Base-by-base conservation (phyloP, 2,329 filamentous ascomycete species). In the Stenocarpella maydis region DNA sequence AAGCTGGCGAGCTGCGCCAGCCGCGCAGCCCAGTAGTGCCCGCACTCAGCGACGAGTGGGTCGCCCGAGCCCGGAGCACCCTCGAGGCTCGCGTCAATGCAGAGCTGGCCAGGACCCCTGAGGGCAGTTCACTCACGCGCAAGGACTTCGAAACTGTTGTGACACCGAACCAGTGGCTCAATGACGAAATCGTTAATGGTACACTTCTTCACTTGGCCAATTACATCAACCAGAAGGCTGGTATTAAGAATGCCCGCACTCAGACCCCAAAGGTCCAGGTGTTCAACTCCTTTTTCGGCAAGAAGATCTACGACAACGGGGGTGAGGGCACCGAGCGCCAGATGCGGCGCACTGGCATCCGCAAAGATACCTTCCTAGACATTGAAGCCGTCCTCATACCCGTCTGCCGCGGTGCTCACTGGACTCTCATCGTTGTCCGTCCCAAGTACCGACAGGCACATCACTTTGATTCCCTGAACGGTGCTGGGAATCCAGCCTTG, bases 121-220 rank as follows among this genome's bases (percentile, higher is more conserved):
- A 87, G 71, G 84, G 85, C 1, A 82, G 82, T 3, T 81, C 85
- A 15, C 79, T 92, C 19, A 81, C 76, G 1, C 77, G 81, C 2
- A 86, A 88, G 65, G 91, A 93, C 75, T 90, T 94, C 74, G 82
- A 80, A n/a, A 90, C 85, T 55, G 79, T 94, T 9, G 82, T 91
- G 19, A 82, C 82, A 21, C 77, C 81, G 10, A 83, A 79, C 0
- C 83, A 83, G 34, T 95, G 92, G 92, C 84, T 95, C 8, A 94
- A 95, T 72, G 92, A 95, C 77, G 90, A 92, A 73, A 87, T 92
- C 63, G 87, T 95, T 74, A 92, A 93, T 74, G 87, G 87, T 17
- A 87, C 88, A 58, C 83, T 94, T 31, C 79, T 85, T 34, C 86
- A 88, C 75, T 80, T 94, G 17, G 88, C 90, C 58, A 82, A 84